Percentiles rank a stretch among this genome's conserved stretches.
Conservation (phyloP, 192 early-diverging fungal genomes). For the Coemansia guatemalensis region DNA sequence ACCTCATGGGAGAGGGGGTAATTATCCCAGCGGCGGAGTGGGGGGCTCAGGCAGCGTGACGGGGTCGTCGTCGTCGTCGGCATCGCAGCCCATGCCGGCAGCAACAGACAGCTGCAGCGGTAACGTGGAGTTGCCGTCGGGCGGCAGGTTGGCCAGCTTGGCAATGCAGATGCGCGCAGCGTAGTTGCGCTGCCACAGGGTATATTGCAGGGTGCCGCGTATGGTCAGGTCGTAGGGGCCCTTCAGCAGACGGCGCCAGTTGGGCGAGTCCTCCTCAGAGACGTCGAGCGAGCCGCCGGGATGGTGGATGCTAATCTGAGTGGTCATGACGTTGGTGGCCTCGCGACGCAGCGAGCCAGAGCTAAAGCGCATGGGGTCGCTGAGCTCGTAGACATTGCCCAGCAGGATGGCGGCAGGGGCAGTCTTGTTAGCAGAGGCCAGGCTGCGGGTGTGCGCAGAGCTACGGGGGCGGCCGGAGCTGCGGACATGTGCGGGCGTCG, state of each 20-base stretch:
- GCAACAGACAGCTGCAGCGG: constrained; percentile 13
- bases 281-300: constrained; percentile 43
- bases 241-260: constrained; percentile 43
- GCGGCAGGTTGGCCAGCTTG: constrained; percentile 52
- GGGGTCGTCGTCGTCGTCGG: constrained; percentile 45
- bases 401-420: constrained; percentile 48
- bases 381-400: constrained; percentile 49
- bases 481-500: too few species aligned
- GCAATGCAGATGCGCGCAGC: constrained; percentile 52
- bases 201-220: constrained; percentile 55
- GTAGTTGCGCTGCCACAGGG: constrained; percentile 55
- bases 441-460: not conserved
- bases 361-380: constrained; percentile 51
- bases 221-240: constrained; percentile 55
- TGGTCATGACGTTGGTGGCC: constrained; percentile 36
- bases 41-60: constrained; percentile 40
- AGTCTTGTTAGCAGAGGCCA: constrained; percentile 28
- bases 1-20: not conserved
- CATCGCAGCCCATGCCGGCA: constrained; percentile 46
- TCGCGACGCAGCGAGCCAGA: constrained; percentile 32
- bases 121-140: constrained; percentile 25
- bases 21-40: constrained; percentile 10
- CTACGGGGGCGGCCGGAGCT: not conserved
- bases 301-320: constrained; percentile 52
- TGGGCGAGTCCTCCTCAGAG: constrained; percentile 37